Base-by-base conservation (phyloP, 352 stramenopile species). In the Albugo candida region DNA sequence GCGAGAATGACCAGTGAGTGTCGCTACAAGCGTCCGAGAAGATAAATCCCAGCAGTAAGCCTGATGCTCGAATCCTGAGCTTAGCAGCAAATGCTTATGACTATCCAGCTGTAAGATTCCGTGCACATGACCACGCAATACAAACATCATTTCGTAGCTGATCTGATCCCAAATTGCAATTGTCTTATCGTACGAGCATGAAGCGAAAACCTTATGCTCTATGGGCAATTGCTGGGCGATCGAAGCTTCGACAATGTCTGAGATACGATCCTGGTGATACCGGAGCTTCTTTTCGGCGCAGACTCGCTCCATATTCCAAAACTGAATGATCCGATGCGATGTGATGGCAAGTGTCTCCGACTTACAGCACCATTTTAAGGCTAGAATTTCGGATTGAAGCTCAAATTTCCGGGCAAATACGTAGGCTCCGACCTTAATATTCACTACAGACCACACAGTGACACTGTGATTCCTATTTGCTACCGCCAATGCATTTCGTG, bases 41-140 rank as follows among this genome's bases (percentile, higher is more conserved):
- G 63, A 19, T 14, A 85, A 49, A 46, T 66, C 81, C 79, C 79
- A 92, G 49, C 75, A 80, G 20, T 82, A 83, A 5, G 75, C 72
- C 52, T 83, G 66, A 43, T 89, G 71, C 45, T 92, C 79, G 39
- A 91, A 92, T 0, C 77, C 79, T 5, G 61, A 80, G 49, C 65
- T 85, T 10, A 92, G 47, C 8, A 92, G 45, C 4, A 83, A 38
- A 3, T 58, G 59, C 17, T 81, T 55, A 18, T 53, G 49, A 31
- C 68, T 85, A 39, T 82, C 73, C 10, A 91, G 58, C 14, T 72
- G 67, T 17, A 71, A 54, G 12, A 89, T 65, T 2, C 63, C 77
- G 45, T 83, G 71, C 17, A 58, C 45, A 39, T 92, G 79, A 0
- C 70, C 70, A 24, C 61, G 42, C 11, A 91, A 70, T n/a, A 69